Base-by-base conservation (phyloP, 495 filamentous ascomycete species). In the Neurospora sp. region DNA sequence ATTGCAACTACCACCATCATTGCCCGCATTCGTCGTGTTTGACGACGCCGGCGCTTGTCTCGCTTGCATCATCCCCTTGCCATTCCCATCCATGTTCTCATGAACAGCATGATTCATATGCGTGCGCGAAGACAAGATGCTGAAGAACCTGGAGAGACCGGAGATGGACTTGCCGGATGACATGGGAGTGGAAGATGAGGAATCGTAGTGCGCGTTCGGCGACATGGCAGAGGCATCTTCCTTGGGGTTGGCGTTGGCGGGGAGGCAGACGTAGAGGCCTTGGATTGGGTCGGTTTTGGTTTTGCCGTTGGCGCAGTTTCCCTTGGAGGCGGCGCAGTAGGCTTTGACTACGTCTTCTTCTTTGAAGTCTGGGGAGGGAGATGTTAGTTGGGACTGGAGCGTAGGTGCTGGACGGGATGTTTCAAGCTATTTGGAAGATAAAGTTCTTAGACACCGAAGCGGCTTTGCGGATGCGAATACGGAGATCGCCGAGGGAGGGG, bases 231-330 rank as follows among this genome's bases (percentile, higher is more conserved):
- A 77, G 0, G 27, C 1, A 31, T 35, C 27, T 66, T 66, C 54
- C 73, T 79, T 77, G 8, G 79, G 80, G 72, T 72, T 76, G 66
- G 71, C 39, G 18, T 62, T 70, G 31, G 71, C 73, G 18, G 75
- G 79, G 69, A 85, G 79, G 75, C 83, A 85, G 71, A 84, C 78
- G 75, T 82, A 85, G 38, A 85, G 80, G 14, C 79, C 83, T 70
- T 85, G 76, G 46, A 80, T 76, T 14, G 81, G 78, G 46, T 81
- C 81, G 11, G 83, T 82, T 73, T 82, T 83, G 44, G 78, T 74
- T 72, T 80, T 82, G 75, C 80, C 78, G 69, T 77, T 77, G 27
- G 78, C 41, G 76, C 83, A 84, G 74, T 84, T 82, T 37, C 80
- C 79, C 18, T 75, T 75, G 70, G 79, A 75, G 27, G 77, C 80